Percentiles rank a stretch among this genome's conserved stretches.
Evolutionary conservation across 345 rosid species (phyloP).

Genomic region (Salix suchowensis): DNA sequence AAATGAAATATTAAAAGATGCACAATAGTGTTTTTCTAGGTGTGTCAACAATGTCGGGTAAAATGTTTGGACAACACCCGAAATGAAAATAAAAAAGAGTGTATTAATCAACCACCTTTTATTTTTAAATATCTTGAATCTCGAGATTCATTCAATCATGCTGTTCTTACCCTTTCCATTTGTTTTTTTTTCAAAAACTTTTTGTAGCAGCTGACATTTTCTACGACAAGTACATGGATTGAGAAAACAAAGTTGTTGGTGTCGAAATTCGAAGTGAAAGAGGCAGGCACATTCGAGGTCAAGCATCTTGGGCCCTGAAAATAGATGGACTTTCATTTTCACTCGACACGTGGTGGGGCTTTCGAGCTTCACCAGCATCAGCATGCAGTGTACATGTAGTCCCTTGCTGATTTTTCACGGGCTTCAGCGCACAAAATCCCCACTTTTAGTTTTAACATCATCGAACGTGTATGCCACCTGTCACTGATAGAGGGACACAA

Average conservation of each 20-base stretch:
- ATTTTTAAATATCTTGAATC: too few species aligned
- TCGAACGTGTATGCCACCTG: conserved; percentile 11
- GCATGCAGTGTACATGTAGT: background rate
- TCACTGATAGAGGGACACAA: conserved; percentile 4
- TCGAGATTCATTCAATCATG: too few species aligned
- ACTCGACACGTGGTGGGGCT: background rate
- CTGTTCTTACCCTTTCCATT: too few species aligned
- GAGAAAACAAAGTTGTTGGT: background rate
- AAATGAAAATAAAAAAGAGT: background rate
- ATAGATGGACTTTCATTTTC: background rate
- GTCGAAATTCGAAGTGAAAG: background rate
- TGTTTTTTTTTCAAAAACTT: too few species aligned
- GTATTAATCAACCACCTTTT: background rate
- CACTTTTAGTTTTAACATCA: background rate
- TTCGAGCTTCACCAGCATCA: background rate
- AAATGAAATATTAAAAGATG: too few species aligned
- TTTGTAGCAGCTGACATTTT: background rate
- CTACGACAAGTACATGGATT: background rate
- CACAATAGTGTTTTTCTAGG: too few species aligned
- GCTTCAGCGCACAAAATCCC: background rate
- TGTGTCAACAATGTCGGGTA: too few species aligned
- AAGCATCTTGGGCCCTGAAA: background rate
- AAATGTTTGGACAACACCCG: too few species aligned
- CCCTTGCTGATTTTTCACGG: background rate
- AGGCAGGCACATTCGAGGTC: background rate